Conservation (phyloP, 495 filamentous ascomycete species). For the Xylaria intraflava region DNA sequence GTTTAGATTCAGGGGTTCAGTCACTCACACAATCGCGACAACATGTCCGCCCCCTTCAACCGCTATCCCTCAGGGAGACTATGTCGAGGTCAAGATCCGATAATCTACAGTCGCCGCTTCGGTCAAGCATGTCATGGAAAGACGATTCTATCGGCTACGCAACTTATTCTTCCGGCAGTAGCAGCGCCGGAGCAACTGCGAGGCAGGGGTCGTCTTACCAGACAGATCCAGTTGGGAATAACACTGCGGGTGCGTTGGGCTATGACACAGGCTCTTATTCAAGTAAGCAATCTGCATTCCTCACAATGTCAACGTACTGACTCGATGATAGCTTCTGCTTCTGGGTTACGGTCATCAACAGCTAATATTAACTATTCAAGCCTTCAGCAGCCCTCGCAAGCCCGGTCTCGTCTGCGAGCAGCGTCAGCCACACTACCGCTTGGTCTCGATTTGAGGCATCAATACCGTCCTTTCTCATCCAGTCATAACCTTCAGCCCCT, state of each 20-base stretch:
- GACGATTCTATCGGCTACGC: conserved; percentile 52
- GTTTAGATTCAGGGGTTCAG: conserved; percentile 41
- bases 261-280: conserved; percentile 49
- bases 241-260: conserved; percentile 31
- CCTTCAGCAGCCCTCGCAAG: conserved; percentile 37
- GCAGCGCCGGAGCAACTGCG: conserved; percentile 39
- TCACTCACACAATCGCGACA: conserved; percentile 40
- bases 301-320: conserved; percentile 12
- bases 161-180: conserved; percentile 34
- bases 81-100: conserved; percentile 54
- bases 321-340: conserved; percentile 31
- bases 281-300: conserved; percentile 31
- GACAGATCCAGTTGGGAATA: conserved; percentile 31
- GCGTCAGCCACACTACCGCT: conserved; percentile 42
- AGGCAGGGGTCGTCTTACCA: conserved; percentile 40
- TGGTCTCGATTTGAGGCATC: conserved; percentile 40
- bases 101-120: conserved; percentile 51
- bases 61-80: conserved; percentile 53
- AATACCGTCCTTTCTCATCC: conserved; percentile 41
- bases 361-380: conserved; percentile 42
- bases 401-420: conserved; percentile 39
- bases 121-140: conserved; percentile 58
- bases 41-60: conserved; percentile 46
- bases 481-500: conserved; percentile 34
- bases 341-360: conserved; percentile 41